Percentiles rank a stretch among this genome's conserved stretches.
These are phyloP conservation scores for Lycium ferocissimum DNA, from an alignment of 257 asterid species.

Conservation along the genomic window DNA sequence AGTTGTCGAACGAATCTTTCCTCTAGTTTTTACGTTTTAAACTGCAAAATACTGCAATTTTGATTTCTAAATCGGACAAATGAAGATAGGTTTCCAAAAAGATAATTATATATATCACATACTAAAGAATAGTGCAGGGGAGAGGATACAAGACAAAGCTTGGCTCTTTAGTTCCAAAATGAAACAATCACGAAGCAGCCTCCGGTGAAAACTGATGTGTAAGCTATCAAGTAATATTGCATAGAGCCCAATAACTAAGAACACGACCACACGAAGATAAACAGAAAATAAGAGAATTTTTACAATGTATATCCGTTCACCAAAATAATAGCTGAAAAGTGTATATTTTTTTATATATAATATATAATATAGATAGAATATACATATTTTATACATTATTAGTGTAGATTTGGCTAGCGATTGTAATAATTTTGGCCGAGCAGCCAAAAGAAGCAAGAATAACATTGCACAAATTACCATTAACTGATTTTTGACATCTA, in stretches of 20 bases:
- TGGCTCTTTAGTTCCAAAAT: conserved; percentile 84
- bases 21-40: conserved; percentile 46
- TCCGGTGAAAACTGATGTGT: conserved; percentile 67
- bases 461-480: not conserved
- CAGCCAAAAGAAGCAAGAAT: not conserved
- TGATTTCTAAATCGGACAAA: not conserved
- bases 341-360: too few relatives aligned
- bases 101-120: too few relatives aligned
- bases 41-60: not conserved
- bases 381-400: too few relatives aligned
- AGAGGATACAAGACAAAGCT: conserved; percentile 49
- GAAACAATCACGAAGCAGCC: conserved; percentile 69
- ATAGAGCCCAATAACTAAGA: conserved; percentile 27
- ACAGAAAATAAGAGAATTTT: not conserved
- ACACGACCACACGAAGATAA: too few relatives aligned
- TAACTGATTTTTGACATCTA: conserved; percentile 78
- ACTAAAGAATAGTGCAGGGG: too few relatives aligned
- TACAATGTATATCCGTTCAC: not conserved
- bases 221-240: conserved; percentile 91
- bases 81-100: not conserved
- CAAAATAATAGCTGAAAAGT: too few relatives aligned
- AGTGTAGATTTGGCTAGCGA: too few relatives aligned
- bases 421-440: too few relatives aligned
- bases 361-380: too few relatives aligned
- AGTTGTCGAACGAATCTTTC: conserved; percentile 49